phyloP scores from a whole-genome alignment of 805 yeast species.

The Helenozyma rhizophorensis region DNA sequence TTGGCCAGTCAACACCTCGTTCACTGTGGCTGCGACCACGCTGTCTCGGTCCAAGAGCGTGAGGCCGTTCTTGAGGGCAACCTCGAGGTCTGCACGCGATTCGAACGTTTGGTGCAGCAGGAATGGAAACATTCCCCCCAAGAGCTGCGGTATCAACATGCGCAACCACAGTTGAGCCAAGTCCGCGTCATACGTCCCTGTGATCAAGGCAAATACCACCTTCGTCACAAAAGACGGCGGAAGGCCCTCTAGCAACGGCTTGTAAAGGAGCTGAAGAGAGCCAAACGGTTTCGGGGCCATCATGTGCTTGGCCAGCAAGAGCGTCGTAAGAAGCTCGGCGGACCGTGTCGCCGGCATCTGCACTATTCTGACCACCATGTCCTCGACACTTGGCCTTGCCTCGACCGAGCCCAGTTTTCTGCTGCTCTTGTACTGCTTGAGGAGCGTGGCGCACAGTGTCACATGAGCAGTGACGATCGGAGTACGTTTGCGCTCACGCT shows the following conservation, averaged over 20 bases:
- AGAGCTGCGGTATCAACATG: not conserved
- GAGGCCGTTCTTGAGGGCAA: conserved; percentile 1
- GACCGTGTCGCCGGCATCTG: too few relatives aligned
- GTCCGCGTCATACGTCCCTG: not conserved
- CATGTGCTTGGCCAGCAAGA: conserved; percentile 1
- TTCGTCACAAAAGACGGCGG: not conserved
- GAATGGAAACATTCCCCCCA: conserved; percentile 3
- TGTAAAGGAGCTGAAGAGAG: not conserved
- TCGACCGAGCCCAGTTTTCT: not conserved
- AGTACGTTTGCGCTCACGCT: not conserved
- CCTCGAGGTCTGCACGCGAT: not conserved
- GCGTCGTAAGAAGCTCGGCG: conserved; percentile 1
- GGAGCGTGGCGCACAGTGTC: not conserved
- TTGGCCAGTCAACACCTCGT: not conserved
- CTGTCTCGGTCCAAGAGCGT: conserved; percentile 1
- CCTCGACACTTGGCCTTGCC: too few relatives aligned
- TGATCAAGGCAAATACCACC: conserved; percentile 1
- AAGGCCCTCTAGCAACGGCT: not conserved
- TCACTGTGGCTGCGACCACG: not conserved
- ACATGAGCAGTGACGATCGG: too few relatives aligned
- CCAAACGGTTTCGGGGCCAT: conserved; percentile 1
- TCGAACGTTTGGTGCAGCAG: conserved; percentile 2
- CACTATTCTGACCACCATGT: too few relatives aligned
- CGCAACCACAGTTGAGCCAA: not conserved
- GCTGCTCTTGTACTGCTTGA: too few relatives aligned